Percentiles rank a stretch among this genome's conserved stretches.
These are phyloP conservation scores for Amphirosellinia nigrospora DNA, from an alignment of 495 filamentous ascomycete species.

Conservation along the genomic window DNA sequence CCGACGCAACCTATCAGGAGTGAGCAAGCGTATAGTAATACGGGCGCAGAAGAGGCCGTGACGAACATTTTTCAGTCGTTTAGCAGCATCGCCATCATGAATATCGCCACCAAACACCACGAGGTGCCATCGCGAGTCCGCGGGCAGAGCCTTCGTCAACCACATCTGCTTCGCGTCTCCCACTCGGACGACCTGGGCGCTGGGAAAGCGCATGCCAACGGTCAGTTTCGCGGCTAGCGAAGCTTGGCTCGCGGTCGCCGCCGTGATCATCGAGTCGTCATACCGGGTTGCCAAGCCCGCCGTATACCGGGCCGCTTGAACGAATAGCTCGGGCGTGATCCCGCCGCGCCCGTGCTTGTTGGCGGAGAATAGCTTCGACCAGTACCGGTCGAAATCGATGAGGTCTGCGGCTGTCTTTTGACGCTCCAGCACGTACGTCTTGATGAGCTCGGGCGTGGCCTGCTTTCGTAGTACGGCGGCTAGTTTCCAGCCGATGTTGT, in stretches of 20 bases:
- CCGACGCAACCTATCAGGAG: conserved; percentile 34
- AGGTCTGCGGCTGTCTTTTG: conserved; percentile 71
- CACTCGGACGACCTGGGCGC: conserved; percentile 60
- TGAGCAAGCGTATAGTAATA: not conserved
- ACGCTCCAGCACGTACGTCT: conserved; percentile 74
- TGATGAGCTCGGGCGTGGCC: conserved; percentile 55
- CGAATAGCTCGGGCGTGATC: conserved; percentile 64
- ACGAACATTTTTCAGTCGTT: conserved; percentile 53
- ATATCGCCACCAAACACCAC: conserved; percentile 65
- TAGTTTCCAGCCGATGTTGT: conserved; percentile 84
- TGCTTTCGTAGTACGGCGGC: conserved; percentile 65
- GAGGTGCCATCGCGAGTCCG: conserved; percentile 65
- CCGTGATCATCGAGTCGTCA: conserved; percentile 56
- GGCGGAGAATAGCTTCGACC: conserved; percentile 65
- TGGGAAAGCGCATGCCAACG: conserved; percentile 66
- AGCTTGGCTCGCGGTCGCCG: conserved; percentile 26
- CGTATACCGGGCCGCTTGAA: conserved; percentile 66
- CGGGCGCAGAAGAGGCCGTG: not conserved
- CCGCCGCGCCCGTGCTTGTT: conserved; percentile 40
- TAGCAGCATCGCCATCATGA: conserved; percentile 33
- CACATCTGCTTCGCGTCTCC: conserved; percentile 63
- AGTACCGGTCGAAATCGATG: conserved; percentile 75
- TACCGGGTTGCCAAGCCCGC: conserved; percentile 69
- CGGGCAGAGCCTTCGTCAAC: conserved; percentile 56
- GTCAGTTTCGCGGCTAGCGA: conserved; percentile 48